Conservation (phyloP, 345 rosid genomes). For the Lepidium sativum region DNA sequence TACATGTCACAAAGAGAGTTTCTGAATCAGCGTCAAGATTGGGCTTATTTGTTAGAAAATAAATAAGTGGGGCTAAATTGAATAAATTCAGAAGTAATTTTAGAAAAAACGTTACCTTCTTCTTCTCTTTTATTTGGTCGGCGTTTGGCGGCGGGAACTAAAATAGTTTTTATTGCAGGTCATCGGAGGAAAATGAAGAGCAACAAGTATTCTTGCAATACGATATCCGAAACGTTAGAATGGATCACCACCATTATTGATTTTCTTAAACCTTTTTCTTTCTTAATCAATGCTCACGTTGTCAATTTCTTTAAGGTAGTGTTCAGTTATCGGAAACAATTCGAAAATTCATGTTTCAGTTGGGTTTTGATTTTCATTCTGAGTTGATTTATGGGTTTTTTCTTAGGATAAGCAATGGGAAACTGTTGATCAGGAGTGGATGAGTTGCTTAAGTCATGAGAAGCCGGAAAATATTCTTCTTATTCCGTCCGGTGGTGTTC, state of each 20-base stretch:
- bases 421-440: conserved; percentile 64
- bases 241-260: conserved; percentile 63
- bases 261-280: conserved; percentile 49
- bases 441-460: conserved; percentile 58
- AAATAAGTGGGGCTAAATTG: background rate
- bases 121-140: background rate
- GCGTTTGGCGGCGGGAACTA: conserved; percentile 16
- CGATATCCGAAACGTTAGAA: conserved; percentile 50
- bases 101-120: background rate
- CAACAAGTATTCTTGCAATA: conserved; percentile 47
- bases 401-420: conserved; percentile 70
- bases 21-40: background rate
- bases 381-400: background rate
- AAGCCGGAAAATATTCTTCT: conserved; percentile 52
- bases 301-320: conserved; percentile 75
- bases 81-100: background rate
- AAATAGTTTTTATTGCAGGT: background rate
- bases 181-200: conserved; percentile 19
- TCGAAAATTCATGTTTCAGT: background rate
- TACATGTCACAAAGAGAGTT: background rate
- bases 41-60: background rate
- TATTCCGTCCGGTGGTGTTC: conserved; percentile 64
- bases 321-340: background rate
- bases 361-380: background rate
- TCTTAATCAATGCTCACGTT: conserved; percentile 53